Conservation (phyloP, 257 asterid genomes). For the Solanum tacnaense region DNA sequence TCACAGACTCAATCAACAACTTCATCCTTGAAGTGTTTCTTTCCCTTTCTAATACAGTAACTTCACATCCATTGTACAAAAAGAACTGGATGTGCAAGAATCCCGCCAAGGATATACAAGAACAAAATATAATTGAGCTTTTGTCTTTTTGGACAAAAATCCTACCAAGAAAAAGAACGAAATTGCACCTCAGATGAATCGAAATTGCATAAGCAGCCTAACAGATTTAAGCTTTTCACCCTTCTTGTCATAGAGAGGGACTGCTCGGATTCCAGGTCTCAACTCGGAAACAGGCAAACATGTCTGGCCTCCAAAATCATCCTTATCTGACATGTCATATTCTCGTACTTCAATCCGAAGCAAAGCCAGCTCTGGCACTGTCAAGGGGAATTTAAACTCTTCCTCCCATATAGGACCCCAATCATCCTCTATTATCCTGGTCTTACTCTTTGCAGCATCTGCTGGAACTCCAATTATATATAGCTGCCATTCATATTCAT, state of each 20-base stretch:
- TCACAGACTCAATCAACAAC: neutral
- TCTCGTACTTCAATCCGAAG: constrained; percentile 80
- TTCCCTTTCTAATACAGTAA: neutral
- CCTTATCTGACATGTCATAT: constrained; percentile 79
- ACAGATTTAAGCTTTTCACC: constrained; percentile 71
- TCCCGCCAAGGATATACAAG: neutral
- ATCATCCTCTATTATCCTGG: constrained; percentile 79
- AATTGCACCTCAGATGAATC: constrained; percentile 33
- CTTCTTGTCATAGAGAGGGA: constrained; percentile 76
- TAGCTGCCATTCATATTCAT: constrained; percentile 32
- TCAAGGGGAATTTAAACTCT: constrained; percentile 68
- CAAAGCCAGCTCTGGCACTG: constrained; percentile 84
- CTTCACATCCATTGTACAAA: neutral
- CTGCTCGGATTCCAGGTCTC: constrained; percentile 78
- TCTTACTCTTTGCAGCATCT: constrained; percentile 61
- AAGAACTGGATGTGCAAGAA: neutral
- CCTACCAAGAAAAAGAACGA: neutral
- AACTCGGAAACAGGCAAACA: constrained; percentile 82
- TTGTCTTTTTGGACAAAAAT: neutral
- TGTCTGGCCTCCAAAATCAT: constrained; percentile 98
- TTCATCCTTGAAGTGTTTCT: neutral
- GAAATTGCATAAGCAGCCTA: constrained; percentile 82
- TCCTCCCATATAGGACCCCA: constrained; percentile 95
- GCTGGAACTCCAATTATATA: constrained; percentile 64
- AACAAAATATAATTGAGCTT: neutral